These are phyloP conservation scores for Periconia macrospinosa DNA, from an alignment of 2,329 filamentous ascomycete species.

Conservation along the genomic window DNA sequence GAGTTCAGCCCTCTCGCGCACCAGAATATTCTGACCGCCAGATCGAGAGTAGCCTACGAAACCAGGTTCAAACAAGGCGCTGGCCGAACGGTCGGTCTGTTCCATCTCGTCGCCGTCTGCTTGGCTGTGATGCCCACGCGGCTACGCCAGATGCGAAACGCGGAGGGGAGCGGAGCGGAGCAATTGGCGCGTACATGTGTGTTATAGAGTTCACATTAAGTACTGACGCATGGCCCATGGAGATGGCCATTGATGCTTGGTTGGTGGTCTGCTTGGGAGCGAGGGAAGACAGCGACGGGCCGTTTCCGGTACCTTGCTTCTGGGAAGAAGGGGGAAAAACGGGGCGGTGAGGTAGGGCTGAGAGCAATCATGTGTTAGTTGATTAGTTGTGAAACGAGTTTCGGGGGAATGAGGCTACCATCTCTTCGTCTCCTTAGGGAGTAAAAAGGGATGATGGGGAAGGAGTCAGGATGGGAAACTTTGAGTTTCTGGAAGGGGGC, in stretches of 20 bases:
- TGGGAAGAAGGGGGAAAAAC: neutral
- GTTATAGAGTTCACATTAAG: too few species aligned
- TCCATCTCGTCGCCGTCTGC: too few species aligned
- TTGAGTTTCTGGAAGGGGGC: neutral
- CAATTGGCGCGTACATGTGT: neutral
- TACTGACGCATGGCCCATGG: too few species aligned
- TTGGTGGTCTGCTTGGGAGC: neutral
- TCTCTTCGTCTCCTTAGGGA: neutral
- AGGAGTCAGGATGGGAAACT: neutral
- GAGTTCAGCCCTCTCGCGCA: too few species aligned
- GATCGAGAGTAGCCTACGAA: too few species aligned
- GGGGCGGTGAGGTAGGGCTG: too few species aligned
- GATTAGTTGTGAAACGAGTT: neutral
- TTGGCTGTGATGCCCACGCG: too few species aligned
- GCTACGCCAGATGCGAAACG: neutral
- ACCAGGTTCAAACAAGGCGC: too few species aligned
- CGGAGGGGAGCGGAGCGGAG: neutral
- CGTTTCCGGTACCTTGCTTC: neutral
- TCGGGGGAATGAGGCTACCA: neutral
- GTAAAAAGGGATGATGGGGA: neutral
- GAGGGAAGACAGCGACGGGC: neutral
- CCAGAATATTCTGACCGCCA: too few species aligned
- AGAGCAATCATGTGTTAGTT: neutral
- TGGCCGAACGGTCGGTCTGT: too few species aligned
- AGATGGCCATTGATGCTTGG: neutral